Conservation (phyloP, 2,329 filamentous ascomycete genomes). For the Aspergillus brasiliensis region DNA sequence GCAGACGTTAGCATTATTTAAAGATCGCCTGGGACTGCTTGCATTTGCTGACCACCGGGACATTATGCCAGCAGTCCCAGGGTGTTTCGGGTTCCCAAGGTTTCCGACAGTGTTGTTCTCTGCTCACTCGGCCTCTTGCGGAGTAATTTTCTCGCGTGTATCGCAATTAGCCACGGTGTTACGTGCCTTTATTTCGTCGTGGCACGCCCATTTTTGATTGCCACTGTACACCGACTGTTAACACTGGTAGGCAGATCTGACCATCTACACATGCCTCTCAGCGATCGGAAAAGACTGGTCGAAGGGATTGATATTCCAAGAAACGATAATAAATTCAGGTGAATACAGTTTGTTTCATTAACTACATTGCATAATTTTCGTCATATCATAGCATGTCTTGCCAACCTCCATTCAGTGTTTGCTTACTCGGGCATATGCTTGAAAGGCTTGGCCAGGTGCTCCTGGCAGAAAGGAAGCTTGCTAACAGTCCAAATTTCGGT, state of each 20-base stretch:
- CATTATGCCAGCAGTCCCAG: no score
- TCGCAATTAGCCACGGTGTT: background rate
- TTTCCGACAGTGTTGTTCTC: no score
- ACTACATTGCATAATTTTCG: conserved; percentile 9
- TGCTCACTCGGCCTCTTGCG: background rate
- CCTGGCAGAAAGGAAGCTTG: conserved; percentile 71
- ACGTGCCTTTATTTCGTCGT: background rate
- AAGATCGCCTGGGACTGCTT: no score
- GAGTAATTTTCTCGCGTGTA: background rate
- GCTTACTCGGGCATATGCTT: conserved; percentile 63
- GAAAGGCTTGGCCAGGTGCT: conserved; percentile 65
- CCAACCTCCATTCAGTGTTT: background rate
- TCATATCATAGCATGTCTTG: conserved; percentile 7
- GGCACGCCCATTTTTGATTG: background rate
- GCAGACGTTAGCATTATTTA: no score
- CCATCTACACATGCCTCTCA: background rate
- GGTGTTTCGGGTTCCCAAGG: no score
- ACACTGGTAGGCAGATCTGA: no score
- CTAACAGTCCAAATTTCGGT: conserved; percentile 70
- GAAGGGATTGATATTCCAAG: background rate
- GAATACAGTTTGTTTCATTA: conserved; percentile 5
- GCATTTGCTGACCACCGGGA: no score
- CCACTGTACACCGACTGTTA: no score
- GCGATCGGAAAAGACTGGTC: no score
- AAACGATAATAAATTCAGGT: background rate